These are phyloP conservation scores for bread wheat (Triticum aestivum) DNA, from an alignment of 176 grass and related monocot species.

Conservation along the genomic window DNA sequence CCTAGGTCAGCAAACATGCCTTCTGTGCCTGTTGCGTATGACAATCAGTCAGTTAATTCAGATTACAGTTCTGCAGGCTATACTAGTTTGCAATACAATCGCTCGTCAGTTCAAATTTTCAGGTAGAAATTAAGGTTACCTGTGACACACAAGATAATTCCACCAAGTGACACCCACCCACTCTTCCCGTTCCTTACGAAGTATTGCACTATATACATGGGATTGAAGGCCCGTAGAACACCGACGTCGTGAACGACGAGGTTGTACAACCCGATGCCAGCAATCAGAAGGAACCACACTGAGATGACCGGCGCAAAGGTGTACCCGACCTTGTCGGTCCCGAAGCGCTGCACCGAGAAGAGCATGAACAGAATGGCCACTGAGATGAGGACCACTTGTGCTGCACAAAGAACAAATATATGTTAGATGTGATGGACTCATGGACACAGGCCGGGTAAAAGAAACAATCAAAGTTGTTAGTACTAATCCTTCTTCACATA, in stretches of 20 bases:
- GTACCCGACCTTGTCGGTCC: constrained; percentile 83
- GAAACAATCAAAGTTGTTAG: background rate
- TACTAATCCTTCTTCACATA: constrained; percentile 14
- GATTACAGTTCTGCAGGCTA: background rate
- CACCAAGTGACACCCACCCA: constrained; percentile 71
- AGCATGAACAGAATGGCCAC: constrained; percentile 54
- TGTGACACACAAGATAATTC: constrained; percentile 66
- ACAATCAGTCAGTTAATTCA: background rate
- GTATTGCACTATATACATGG: constrained; percentile 57
- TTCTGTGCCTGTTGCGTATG: constrained; percentile 52
- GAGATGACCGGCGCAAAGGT: constrained; percentile 67
- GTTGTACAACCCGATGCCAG: constrained; percentile 52
- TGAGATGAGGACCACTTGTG: constrained; percentile 50
- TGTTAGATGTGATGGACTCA: background rate
- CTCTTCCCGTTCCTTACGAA: constrained; percentile 56
- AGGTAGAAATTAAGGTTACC: constrained; percentile 19
- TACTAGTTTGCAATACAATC: too few relatives aligned
- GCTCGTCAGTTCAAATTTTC: background rate
- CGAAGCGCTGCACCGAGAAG: constrained; percentile 30
- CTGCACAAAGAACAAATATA: constrained; percentile 28
- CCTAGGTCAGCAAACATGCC: constrained; percentile 63
- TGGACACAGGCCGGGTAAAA: background rate
- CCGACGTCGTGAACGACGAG: constrained; percentile 45
- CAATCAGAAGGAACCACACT: constrained; percentile 63
- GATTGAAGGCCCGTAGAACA: constrained; percentile 61